phyloP scores from a whole-genome alignment of 768 basidiomycete species.

The Fomitopsis pulvina region DNA sequence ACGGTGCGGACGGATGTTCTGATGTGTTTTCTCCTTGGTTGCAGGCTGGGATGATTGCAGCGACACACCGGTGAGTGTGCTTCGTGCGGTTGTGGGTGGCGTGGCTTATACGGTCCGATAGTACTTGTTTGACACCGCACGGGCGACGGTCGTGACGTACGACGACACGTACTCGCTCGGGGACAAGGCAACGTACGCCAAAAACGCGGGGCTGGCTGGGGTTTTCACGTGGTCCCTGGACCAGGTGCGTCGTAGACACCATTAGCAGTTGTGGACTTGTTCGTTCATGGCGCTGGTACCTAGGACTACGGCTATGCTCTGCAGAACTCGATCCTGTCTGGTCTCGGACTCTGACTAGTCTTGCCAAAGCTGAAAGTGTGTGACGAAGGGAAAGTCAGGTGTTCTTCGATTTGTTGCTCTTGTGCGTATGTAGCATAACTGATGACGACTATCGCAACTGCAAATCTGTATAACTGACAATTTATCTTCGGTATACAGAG shows the following conservation, averaged over 20 bases:
- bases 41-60: slow-evolving; percentile 65
- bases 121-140: slow-evolving; percentile 42
- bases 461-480: no score
- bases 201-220: slow-evolving; percentile 41
- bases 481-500: no score
- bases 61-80: slow-evolving; percentile 47
- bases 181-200: slow-evolving; percentile 54
- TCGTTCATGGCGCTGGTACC: background rate
- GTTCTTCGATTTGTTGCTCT: no score
- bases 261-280: background rate
- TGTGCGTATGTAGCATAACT: no score
- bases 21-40: background rate
- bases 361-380: background rate
- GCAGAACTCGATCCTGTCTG: slow-evolving; percentile 38
- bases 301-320: slow-evolving; percentile 41
- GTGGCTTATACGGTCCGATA: slow-evolving; percentile 17
- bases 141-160: slow-evolving; percentile 57
- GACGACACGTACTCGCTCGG: slow-evolving; percentile 49
- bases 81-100: slow-evolving; percentile 19
- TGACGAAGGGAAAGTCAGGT: no score
- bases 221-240: slow-evolving; percentile 53
- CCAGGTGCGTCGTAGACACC: slow-evolving; percentile 31
- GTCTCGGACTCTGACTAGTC: slow-evolving; percentile 26
- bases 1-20: background rate
- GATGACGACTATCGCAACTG: no score